Evolutionary conservation across 225 moss, liverwort and hornwort species (phyloP).

Genomic region (Bryum argenteum): DNA sequence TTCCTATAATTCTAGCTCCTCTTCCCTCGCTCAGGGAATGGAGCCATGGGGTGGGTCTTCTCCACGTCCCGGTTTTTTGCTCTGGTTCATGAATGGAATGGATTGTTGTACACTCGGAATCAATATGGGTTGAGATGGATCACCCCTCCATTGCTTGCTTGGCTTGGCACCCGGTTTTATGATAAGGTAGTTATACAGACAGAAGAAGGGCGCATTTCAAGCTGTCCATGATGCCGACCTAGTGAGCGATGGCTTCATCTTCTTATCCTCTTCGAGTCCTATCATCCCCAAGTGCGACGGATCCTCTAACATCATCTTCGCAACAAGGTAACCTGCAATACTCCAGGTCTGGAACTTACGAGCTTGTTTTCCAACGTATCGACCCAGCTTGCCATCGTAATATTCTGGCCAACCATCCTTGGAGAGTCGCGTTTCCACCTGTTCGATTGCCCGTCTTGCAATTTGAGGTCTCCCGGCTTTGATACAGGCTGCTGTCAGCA

Average conservation of each 20-base stretch:
- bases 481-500: slow-evolving; percentile 94
- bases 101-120: slow-evolving; percentile 34
- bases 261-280: slow-evolving; percentile 89
- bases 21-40: slow-evolving; percentile 23
- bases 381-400: slow-evolving; percentile 90
- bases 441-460: slow-evolving; percentile 83
- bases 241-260: slow-evolving; percentile 87
- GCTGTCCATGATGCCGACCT: slow-evolving; percentile 86
- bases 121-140: too few species aligned
- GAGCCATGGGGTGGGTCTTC: slow-evolving; percentile 8
- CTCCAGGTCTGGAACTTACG: slow-evolving; percentile 96
- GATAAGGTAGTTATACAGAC: slow-evolving; percentile 45
- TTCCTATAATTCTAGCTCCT: slow-evolving; percentile 24
- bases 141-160: slow-evolving; percentile 12
- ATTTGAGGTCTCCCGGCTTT: slow-evolving; percentile 94
- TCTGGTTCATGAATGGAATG: slow-evolving; percentile 37
- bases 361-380: slow-evolving; percentile 90
- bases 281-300: slow-evolving; percentile 99
- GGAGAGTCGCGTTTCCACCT: slow-evolving; percentile 81
- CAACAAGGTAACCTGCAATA: slow-evolving; percentile 92
- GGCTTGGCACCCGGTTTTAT: slow-evolving; percentile 30
- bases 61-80: too few species aligned
- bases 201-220: slow-evolving; percentile 21
- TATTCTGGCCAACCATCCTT: slow-evolving; percentile 98
- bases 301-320: slow-evolving; percentile 97